Percentiles rank a stretch among this genome's conserved stretches.
Evolutionary conservation across 768 basidiomycete species (phyloP).

Genomic region (Auriscalpium vulgare): DNA sequence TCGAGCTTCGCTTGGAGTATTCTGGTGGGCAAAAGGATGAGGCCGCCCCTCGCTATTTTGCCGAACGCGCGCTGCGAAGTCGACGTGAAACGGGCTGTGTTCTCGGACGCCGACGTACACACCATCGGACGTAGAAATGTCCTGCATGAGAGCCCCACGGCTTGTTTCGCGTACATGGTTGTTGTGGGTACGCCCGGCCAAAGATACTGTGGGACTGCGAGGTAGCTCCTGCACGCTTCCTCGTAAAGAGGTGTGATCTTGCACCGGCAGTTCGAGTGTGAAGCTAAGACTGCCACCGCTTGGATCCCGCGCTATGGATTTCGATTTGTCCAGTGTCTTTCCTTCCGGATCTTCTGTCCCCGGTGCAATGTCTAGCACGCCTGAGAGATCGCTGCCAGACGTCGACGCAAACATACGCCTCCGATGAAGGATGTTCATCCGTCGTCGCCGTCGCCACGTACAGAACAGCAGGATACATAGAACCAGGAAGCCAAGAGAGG

Average conservation of each 20-base stretch:
- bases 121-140: conserved; percentile 4
- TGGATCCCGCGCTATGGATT: background rate
- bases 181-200: background rate
- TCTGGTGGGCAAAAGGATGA: too few relatives aligned
- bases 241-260: conserved; percentile 8
- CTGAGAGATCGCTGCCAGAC: conserved; percentile 6
- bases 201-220: conserved; percentile 14
- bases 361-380: conserved; percentile 14
- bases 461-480: conserved; percentile 37
- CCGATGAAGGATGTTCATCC: conserved; percentile 19
- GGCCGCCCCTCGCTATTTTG: background rate
- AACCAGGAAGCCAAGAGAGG: conserved; percentile 42
- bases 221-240: conserved; percentile 14
- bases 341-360: background rate
- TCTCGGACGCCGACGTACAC: background rate
- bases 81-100: conserved; percentile 3
- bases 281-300: conserved; percentile 13
- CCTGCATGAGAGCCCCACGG: conserved; percentile 7
- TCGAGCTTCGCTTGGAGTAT: too few relatives aligned
- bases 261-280: conserved; percentile 15
- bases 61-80: background rate
- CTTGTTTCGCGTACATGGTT: conserved; percentile 10
- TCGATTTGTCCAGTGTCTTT: conserved; percentile 3
- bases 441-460: conserved; percentile 40
- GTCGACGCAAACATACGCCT: conserved; percentile 19